These are phyloP conservation scores for Xylariaceae sp. DNA, from an alignment of 2,329 filamentous ascomycete genomes.

Conservation along the genomic window DNA sequence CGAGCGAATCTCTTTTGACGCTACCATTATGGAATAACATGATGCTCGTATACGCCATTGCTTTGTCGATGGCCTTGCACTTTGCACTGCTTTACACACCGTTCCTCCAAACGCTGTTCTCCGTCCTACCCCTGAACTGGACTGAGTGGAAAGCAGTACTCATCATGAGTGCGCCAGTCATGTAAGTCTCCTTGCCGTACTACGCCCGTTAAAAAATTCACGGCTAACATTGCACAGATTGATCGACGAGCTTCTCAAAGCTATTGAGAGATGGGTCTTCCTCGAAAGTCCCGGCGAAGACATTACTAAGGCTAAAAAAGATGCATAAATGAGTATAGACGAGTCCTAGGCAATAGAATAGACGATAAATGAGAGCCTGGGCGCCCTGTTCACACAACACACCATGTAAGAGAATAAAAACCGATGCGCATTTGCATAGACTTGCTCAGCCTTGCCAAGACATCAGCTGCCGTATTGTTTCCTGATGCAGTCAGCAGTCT, in stretches of 20 bases:
- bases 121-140: constrained; percentile 81
- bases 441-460: constrained; percentile 1
- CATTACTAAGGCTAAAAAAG: constrained; percentile 49
- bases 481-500: constrained; percentile 13
- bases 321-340: constrained; percentile 31
- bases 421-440: constrained; percentile 6
- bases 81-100: constrained; percentile 91
- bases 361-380: constrained; percentile 34
- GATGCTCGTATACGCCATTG: constrained; percentile 94
- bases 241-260: constrained; percentile 81
- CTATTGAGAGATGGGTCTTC: constrained; percentile 66
- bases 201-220: not conserved
- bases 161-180: constrained; percentile 82
- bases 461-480: not conserved
- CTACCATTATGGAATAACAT: constrained; percentile 98
- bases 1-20: constrained; percentile 88
- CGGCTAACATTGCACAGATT: constrained; percentile 45
- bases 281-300: constrained; percentile 45
- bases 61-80: constrained; percentile 88
- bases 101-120: constrained; percentile 82
- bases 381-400: constrained; percentile 10
- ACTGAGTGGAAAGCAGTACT: constrained; percentile 91
- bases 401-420: constrained; percentile 14
- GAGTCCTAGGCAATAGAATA: constrained; percentile 33
- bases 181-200: constrained; percentile 56